phyloP scores from a whole-genome alignment of 768 basidiomycete genomes.

The Boletus eberwhitei region DNA sequence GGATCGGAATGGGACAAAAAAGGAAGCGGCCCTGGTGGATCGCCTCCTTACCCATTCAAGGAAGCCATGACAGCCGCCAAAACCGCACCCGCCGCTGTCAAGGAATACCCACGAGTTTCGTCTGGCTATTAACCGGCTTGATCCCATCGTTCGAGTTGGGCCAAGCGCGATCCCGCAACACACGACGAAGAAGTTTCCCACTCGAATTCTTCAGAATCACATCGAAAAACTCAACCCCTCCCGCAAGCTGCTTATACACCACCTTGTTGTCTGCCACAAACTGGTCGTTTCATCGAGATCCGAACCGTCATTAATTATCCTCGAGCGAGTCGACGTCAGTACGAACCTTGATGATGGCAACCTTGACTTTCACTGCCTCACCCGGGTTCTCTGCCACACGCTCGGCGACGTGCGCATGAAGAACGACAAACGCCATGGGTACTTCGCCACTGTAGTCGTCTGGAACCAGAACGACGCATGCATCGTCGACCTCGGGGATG shows the following conservation, averaged over 20 bases:
- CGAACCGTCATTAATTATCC: not conserved
- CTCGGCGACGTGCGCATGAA: slow-evolving; percentile 40
- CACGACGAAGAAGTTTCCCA: slow-evolving; percentile 52
- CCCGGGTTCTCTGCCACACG: slow-evolving; percentile 30
- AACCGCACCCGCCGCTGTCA: slow-evolving; percentile 67
- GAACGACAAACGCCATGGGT: slow-evolving; percentile 65
- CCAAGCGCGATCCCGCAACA: slow-evolving; percentile 51
- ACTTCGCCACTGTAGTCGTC: slow-evolving; percentile 73
- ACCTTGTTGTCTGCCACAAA: slow-evolving; percentile 54
- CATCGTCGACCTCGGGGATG: slow-evolving; percentile 56
- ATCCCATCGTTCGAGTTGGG: slow-evolving; percentile 75
- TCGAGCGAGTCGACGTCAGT: not conserved
- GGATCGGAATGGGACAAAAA: slow-evolving; percentile 66
- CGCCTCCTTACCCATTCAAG: slow-evolving; percentile 41
- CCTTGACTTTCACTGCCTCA: slow-evolving; percentile 37
- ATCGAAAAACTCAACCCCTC: slow-evolving; percentile 55
- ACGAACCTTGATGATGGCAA: slow-evolving; percentile 47
- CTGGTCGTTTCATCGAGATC: slow-evolving; percentile 36
- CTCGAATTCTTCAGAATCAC: slow-evolving; percentile 61
- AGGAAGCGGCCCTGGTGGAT: slow-evolving; percentile 24
- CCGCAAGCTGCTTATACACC: slow-evolving; percentile 55
- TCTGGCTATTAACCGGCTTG: slow-evolving; percentile 75
- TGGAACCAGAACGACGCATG: slow-evolving; percentile 62
- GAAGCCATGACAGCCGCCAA: slow-evolving; percentile 59
- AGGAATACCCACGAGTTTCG: slow-evolving; percentile 78